Conservation (phyloP, 2,329 filamentous ascomycete genomes). For the Aureobasidium leucospermi region DNA sequence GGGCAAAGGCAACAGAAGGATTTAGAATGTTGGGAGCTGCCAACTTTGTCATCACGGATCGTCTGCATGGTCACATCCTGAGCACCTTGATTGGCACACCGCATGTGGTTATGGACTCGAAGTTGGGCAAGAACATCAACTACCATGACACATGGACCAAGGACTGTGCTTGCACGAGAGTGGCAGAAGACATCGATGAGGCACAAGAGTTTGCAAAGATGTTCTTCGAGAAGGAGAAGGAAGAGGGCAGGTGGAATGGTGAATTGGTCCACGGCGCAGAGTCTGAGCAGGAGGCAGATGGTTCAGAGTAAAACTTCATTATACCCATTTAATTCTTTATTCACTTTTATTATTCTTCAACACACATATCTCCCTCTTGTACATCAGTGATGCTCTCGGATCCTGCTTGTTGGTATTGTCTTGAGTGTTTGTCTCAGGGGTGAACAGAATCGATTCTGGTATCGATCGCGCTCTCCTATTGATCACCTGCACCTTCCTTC, state of each 20-base stretch:
- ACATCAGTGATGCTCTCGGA: too few species aligned
- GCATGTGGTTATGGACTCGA: constrained; percentile 10
- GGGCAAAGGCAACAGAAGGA: constrained; percentile 11
- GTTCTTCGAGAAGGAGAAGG: constrained; percentile 11
- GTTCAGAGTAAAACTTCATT: background rate
- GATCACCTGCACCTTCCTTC: background rate
- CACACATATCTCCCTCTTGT: too few species aligned
- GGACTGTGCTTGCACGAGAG: constrained; percentile 7
- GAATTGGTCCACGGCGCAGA: background rate
- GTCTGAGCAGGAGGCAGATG: background rate
- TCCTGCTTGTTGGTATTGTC: too few species aligned
- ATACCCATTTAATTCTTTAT: background rate
- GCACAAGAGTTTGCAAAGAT: background rate
- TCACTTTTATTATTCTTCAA: background rate
- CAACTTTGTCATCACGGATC: constrained; percentile 13
- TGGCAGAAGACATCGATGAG: constrained; percentile 6
- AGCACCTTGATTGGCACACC: constrained; percentile 10
- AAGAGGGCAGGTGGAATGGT: constrained; percentile 1
- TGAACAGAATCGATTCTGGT: background rate
- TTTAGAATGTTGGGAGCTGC: constrained; percentile 9
- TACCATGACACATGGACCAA: constrained; percentile 13
- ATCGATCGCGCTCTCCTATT: background rate
- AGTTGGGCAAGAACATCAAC: constrained; percentile 13
- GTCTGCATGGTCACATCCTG: constrained; percentile 12
- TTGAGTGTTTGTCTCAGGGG: too few species aligned